Evolutionary conservation across 2,329 filamentous ascomycete genomes (phyloP).

Genomic region (Escovopsis sp.): DNA sequence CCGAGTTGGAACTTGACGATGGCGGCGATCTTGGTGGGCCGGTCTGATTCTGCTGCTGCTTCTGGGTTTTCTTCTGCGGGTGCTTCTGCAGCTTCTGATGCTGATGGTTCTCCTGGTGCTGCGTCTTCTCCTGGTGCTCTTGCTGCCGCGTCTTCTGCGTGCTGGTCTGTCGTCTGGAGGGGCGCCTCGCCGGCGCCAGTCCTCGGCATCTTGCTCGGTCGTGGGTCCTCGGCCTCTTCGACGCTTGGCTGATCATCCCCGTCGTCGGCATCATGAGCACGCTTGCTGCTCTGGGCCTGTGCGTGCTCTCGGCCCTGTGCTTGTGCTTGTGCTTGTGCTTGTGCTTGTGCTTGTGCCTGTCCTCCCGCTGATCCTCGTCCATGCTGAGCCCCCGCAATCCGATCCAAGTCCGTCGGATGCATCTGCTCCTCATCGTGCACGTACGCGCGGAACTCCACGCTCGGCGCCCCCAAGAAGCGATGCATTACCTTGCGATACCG

Average conservation of each 20-base stretch:
- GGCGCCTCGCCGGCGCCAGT: no score
- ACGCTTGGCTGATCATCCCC: not conserved
- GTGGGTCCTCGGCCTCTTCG: conserved; percentile 6
- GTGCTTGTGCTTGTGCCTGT: not conserved
- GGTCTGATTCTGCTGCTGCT: conserved; percentile 9
- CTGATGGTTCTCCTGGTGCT: no score
- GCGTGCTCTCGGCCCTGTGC: no score
- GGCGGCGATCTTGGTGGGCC: conserved; percentile 39
- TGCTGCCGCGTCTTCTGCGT: no score
- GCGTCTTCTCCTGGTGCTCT: no score
- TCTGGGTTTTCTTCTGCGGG: conserved; percentile 5
- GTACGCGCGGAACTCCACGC: conserved; percentile 57
- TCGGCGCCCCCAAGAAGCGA: conserved; percentile 47
- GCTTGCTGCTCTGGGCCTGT: conserved; percentile 6
- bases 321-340: conserved; percentile 4
- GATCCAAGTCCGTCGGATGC: conserved; percentile 73
- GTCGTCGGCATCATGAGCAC: conserved; percentile 2
- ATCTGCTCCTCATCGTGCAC: conserved; percentile 62
- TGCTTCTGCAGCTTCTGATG: conserved; percentile 4
- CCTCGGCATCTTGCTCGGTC: conserved; percentile 10
- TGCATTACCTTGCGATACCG: conserved; percentile 77
- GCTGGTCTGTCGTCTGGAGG: no score
- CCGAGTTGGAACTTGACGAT: conserved; percentile 63
- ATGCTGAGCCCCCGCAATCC: conserved; percentile 28
- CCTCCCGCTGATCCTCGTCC: no score